Evolutionary conservation across 345 rosid species (phyloP).

Genomic region (Eucalyptus victrix): DNA sequence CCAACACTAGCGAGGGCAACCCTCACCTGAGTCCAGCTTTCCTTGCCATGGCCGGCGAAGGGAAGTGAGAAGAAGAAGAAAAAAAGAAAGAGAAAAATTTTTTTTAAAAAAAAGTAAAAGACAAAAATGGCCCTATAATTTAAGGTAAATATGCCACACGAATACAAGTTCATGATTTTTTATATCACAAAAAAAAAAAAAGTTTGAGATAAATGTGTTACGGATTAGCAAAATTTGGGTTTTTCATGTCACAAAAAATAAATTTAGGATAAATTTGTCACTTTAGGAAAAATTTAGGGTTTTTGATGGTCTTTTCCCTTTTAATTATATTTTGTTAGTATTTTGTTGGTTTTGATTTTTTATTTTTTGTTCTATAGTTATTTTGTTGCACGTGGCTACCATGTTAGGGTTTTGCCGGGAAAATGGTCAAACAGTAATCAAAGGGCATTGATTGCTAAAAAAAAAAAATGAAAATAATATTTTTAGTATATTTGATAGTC

Average conservation of each 20-base stretch:
- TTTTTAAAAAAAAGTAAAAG: too few relatives aligned
- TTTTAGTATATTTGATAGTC: background rate
- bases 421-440: background rate
- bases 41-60: accelerated
- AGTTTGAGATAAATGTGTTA: too few relatives aligned
- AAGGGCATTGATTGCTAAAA: background rate
- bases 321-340: background rate
- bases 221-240: accelerated
- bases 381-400: background rate
- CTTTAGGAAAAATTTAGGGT: too few relatives aligned
- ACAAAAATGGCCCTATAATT: accelerated
- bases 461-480: background rate
- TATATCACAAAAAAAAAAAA: too few relatives aligned
- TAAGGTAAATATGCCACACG: accelerated
- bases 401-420: background rate
- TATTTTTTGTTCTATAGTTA: background rate
- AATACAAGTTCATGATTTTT: too few relatives aligned
- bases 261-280: too few relatives aligned
- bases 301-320: too few relatives aligned
- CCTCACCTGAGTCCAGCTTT: accelerated
- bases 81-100: accelerated
- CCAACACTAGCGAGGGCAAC: accelerated
- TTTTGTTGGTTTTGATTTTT: background rate
- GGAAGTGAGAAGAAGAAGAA: too few relatives aligned
- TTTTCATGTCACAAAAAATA: too few relatives aligned